Evolutionary conservation across 2,329 filamentous ascomycete species (phyloP), one percentile per base, ranked within the genome.

Genomic region (Fusarium kyushuense): DNA sequence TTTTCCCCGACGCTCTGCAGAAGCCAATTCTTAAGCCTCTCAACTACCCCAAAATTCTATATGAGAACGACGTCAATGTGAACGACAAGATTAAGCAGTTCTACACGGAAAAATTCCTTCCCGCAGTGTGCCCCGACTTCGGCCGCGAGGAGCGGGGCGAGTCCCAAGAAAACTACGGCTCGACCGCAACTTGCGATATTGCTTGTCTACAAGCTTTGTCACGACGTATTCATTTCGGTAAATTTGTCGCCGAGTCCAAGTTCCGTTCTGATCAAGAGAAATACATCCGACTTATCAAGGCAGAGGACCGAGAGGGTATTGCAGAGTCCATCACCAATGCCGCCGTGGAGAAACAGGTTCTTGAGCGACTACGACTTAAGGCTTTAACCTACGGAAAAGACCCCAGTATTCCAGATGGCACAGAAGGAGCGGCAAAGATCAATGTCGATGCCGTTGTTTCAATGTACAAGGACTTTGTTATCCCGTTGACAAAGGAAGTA

Each of bases 161-260:
- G 78, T 87, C 88, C 16, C 90, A 93, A 78, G 96, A 98, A 81
- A 97, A 99, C 82, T 99, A 98, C 82, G 96, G 96, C 17, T 96
- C 92, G 8, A 87, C 94, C 1, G 95, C 94, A 3, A 97, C 93
- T 1, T 94, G 92, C 77, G 96, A 99, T 80, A 96, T 99, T 64
- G 86, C 88, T 54, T 95, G 92, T 74, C 84, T 99, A 68, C 96
- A 99, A 83, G 92, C 96, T 5, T 82, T 99, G 46, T 96, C 93
- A 38, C 87, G 95, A 41, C 86, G 96, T 56, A 96, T 99, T 72
- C 96, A 99, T 80, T 99, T 97, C 82, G 96, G 96, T 72, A 99
- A 98, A 82, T 98, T 98, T 75, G 96, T 99, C 11, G 96, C 96
- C 42, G 96, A 99, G 84, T 90, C 91, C 62, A 99, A 99, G 82